phyloP scores from a whole-genome alignment of 306 rosid genomes.

The Oemleria cerasiformis region DNA sequence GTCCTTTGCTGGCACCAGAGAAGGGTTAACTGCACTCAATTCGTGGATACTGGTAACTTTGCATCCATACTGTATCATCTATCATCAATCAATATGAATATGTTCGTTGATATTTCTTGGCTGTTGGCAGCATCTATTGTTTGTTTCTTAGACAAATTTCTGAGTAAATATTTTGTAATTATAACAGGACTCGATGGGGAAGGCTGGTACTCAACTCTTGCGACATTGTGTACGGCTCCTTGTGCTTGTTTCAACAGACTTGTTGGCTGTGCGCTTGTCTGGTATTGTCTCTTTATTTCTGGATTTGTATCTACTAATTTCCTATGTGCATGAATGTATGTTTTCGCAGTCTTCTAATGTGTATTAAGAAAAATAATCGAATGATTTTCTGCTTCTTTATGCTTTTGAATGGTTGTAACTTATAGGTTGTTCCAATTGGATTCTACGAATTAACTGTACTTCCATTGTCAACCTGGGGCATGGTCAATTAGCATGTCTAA shows the following conservation, averaged over 20 bases:
- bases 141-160: constrained; percentile 22
- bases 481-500: not conserved
- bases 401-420: not conserved
- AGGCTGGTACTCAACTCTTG: constrained; percentile 96
- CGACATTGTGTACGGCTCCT: constrained; percentile 99
- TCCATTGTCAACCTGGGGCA: constrained; percentile 2
- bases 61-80: constrained; percentile 13
- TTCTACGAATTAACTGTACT: not conserved
- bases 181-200: constrained; percentile 94
- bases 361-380: not conserved
- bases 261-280: constrained; percentile 88
- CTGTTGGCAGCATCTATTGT: constrained; percentile 8
- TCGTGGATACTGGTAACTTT: constrained; percentile 88
- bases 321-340: not conserved
- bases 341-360: not conserved
- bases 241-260: constrained; percentile 88
- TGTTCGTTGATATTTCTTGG: constrained; percentile 16
- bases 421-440: not conserved
- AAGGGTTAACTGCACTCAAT: constrained; percentile 81
- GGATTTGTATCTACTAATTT: constrained; percentile 1
- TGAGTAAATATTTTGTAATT: constrained; percentile 22
- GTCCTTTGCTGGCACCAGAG: constrained; percentile 95
- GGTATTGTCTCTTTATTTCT: constrained; percentile 47
- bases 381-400: not conserved
- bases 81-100: constrained; percentile 1